Percentiles rank a stretch among this genome's conserved stretches.
phyloP scores from a whole-genome alignment of 164 flowering plant species.

The Cinnamomum chago region DNA sequence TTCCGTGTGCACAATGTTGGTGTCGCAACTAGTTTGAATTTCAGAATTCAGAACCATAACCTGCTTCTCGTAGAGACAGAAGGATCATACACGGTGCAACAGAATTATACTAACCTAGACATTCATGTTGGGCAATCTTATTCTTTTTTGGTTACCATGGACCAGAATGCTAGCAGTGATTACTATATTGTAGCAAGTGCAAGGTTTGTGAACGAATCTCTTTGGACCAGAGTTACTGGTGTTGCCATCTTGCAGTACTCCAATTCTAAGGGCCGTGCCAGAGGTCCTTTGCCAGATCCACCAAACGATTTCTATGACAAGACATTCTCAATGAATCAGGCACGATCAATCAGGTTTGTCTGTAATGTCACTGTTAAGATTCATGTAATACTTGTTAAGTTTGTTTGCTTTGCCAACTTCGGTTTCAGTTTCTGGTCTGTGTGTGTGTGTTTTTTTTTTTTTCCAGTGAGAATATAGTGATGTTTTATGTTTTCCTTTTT shows the following conservation, averaged over 20 bases:
- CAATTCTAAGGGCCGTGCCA: conserved; percentile 59
- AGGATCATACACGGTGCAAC: conserved; percentile 56
- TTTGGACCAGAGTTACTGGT: conserved; percentile 66
- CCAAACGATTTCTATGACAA: conserved; percentile 52
- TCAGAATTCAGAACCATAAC: conserved; percentile 67
- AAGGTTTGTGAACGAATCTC: conserved; percentile 61
- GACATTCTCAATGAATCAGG: conserved; percentile 53
- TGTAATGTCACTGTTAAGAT: not conserved
- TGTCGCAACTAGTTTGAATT: conserved; percentile 56
- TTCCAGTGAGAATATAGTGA: not conserved
- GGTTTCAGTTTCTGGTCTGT: not conserved
- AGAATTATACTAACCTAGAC: conserved; percentile 52
- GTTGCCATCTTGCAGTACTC: conserved; percentile 75
- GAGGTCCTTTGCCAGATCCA: conserved; percentile 66
- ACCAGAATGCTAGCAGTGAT: conserved; percentile 69
- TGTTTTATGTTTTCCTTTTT: not conserved
- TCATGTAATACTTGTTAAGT: not conserved
- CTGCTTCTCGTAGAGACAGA: conserved; percentile 65
- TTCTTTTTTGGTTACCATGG: conserved; percentile 69
- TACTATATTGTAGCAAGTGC: conserved; percentile 83
- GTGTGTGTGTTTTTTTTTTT: not conserved
- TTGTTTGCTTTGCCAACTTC: not conserved
- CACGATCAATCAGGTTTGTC: conserved; percentile 63
- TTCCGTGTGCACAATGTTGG: conserved; percentile 71
- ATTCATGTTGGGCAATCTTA: conserved; percentile 80